phyloP scores from a whole-genome alignment of 176 grass and related monocot genomes.

The Avena insularis region DNA sequence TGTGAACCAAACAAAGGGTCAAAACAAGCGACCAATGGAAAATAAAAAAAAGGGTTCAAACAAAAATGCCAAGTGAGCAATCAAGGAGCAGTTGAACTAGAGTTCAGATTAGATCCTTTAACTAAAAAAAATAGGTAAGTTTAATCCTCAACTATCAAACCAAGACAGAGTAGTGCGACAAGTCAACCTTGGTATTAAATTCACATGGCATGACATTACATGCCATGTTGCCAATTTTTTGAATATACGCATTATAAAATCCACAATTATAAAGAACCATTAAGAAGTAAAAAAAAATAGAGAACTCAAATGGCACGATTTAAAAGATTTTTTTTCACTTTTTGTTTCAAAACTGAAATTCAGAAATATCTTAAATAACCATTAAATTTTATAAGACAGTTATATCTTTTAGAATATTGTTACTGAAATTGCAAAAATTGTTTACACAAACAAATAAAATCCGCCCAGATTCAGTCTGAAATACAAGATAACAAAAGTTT shows the following conservation, averaged over 20 bases:
- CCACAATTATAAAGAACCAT: background rate
- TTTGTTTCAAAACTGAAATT: no score
- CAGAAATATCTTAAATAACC: no score
- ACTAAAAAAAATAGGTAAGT: background rate
- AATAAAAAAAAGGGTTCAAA: no score
- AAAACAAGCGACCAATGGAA: no score
- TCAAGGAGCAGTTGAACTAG: background rate
- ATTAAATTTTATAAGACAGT: no score
- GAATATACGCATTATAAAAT: background rate
- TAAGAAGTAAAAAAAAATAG: no score
- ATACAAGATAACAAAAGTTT: background rate
- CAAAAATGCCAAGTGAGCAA: no score
- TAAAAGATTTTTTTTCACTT: no score
- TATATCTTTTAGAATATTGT: background rate
- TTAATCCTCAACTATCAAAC: background rate
- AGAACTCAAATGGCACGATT: no score
- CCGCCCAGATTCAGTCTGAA: background rate
- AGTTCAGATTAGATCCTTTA: background rate
- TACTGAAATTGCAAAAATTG: background rate
- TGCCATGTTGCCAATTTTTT: background rate
- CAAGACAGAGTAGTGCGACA: background rate
- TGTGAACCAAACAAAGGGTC: no score
- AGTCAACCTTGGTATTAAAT: background rate
- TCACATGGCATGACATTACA: background rate
- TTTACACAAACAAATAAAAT: no score